Evolutionary conservation across 352 stramenopile genomes (phyloP).

Genomic region (Phytopythium oedochilum): DNA sequence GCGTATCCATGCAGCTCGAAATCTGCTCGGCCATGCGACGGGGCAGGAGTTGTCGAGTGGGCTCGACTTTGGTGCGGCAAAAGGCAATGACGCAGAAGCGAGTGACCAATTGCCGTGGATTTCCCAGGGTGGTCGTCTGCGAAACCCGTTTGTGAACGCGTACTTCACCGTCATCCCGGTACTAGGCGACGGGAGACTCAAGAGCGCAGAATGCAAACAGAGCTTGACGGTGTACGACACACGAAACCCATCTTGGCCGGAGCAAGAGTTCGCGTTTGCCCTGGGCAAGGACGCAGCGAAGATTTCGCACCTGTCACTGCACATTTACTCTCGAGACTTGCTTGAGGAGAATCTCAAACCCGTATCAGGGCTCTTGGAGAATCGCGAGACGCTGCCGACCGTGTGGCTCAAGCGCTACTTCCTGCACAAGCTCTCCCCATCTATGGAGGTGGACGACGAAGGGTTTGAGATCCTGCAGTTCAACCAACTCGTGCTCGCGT

Average conservation of each 20-base stretch:
- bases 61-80: slow-evolving; percentile 7
- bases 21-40: slow-evolving; percentile 23
- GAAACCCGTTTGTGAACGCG: slow-evolving; percentile 26
- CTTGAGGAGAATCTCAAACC: slow-evolving; percentile 21
- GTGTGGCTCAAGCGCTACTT: slow-evolving; percentile 39
- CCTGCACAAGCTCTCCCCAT: slow-evolving; percentile 46
- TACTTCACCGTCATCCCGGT: slow-evolving; percentile 74
- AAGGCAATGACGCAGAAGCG: not conserved
- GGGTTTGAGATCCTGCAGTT: slow-evolving; percentile 47
- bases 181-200: slow-evolving; percentile 28
- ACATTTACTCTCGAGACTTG: slow-evolving; percentile 62
- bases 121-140: slow-evolving; percentile 7
- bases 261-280: slow-evolving; percentile 64
- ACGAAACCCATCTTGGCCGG: slow-evolving; percentile 48
- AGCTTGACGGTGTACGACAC: slow-evolving; percentile 67
- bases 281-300: slow-evolving; percentile 37
- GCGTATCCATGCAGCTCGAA: slow-evolving; percentile 33
- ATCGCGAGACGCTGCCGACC: slow-evolving; percentile 22
- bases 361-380: slow-evolving; percentile 28
- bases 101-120: not conserved
- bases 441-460: slow-evolving; percentile 43
- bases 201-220: slow-evolving; percentile 41
- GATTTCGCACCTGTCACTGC: slow-evolving; percentile 62
- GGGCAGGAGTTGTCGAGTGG: not conserved
- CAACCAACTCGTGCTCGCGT: slow-evolving; percentile 62